These are phyloP conservation scores for Posidonia oceanica DNA, from an alignment of 116 monocot species.

Conservation along the genomic window DNA sequence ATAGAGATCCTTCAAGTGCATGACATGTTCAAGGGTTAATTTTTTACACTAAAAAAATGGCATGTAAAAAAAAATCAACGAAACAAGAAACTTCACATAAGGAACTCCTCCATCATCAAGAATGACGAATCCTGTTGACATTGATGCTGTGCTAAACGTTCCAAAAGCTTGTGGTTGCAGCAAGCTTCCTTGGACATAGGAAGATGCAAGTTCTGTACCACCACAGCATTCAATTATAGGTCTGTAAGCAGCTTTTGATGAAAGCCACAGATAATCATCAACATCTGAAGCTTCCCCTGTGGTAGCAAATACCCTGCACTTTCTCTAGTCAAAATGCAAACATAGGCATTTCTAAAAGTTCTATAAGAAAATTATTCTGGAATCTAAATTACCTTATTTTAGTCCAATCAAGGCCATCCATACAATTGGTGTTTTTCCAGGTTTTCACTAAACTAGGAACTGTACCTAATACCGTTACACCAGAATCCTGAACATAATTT, in stretches of 20 bases:
- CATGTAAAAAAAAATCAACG: background rate
- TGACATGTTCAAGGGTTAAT: too few species aligned
- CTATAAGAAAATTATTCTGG: background rate
- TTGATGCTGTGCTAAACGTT: conserved; percentile 62
- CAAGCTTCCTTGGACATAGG: conserved; percentile 59
- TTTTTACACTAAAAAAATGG: background rate
- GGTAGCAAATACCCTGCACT: conserved; percentile 43
- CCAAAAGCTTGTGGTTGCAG: conserved; percentile 89
- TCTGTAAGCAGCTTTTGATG: conserved; percentile 56
- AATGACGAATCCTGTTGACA: conserved; percentile 76
- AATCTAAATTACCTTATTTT: conserved; percentile 49
- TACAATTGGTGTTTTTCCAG: conserved; percentile 80
- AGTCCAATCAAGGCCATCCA: conserved; percentile 77
- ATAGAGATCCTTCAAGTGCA: background rate
- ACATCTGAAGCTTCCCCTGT: conserved; percentile 84
- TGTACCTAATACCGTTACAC: conserved; percentile 72
- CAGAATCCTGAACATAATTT: conserved; percentile 55
- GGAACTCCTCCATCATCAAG: conserved; percentile 59
- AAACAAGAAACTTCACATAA: conserved; percentile 38
- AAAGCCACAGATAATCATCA: conserved; percentile 87
- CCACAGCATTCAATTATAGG: conserved; percentile 92
- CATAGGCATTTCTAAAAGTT: background rate
- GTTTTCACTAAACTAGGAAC: conserved; percentile 84
- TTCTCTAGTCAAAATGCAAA: too few species aligned
- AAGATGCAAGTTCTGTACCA: conserved; percentile 82